Evolutionary conservation across 257 asterid genomes (phyloP).

Genomic region (Solanum ahanhuiri): DNA sequence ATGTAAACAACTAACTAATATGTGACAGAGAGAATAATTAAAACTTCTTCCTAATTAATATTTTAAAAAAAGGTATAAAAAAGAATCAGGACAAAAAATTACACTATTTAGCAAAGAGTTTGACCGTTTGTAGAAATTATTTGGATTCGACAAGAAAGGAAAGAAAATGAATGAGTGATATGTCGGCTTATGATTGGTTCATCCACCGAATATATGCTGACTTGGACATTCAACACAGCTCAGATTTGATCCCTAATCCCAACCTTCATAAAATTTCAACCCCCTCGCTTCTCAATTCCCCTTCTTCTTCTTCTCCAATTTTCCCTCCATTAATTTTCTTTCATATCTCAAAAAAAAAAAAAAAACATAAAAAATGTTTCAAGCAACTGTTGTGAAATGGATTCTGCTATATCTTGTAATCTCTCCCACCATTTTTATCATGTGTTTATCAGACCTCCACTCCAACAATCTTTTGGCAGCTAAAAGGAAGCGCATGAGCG

Average conservation of each 20-base stretch:
- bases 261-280: neutral
- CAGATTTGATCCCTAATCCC: neutral
- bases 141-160: neutral
- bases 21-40: neutral
- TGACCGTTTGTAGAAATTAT: neutral
- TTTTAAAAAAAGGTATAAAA: too few relatives aligned
- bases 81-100: neutral
- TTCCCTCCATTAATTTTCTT: neutral
- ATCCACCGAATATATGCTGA: neutral
- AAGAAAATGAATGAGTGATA: neutral
- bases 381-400: slow-evolving; percentile 28
- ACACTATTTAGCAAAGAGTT: too few relatives aligned
- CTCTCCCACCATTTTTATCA: slow-evolving; percentile 22
- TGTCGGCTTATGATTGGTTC: neutral
- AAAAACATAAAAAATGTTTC: neutral
- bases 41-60: too few relatives aligned
- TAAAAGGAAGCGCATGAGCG: slow-evolving; percentile 78
- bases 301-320: neutral
- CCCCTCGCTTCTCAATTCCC: neutral
- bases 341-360: neutral
- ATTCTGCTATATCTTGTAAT: slow-evolving; percentile 34
- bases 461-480: slow-evolving; percentile 40
- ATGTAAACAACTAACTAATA: neutral
- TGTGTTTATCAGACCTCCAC: slow-evolving; percentile 28
- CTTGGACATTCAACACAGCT: neutral